phyloP scores from a whole-genome alignment of 148 eudicot genomes.

The Simmondsia chinensis region DNA sequence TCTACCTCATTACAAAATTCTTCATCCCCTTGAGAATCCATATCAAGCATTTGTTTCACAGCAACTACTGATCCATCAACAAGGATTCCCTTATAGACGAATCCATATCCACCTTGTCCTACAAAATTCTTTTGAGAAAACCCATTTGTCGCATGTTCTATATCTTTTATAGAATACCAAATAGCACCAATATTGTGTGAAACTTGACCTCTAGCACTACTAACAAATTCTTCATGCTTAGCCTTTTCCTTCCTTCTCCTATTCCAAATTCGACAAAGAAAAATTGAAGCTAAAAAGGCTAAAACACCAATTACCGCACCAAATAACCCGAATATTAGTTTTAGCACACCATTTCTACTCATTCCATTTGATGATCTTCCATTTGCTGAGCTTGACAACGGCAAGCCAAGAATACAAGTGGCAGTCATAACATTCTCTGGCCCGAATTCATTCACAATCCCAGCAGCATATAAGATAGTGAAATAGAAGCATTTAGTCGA shows the following conservation, averaged over 20 bases:
- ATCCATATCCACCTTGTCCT: conserved; percentile 54
- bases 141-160: conserved; percentile 48
- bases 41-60: conserved; percentile 37
- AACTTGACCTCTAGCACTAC: conserved; percentile 31
- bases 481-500: conserved; percentile 53
- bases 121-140: conserved; percentile 43
- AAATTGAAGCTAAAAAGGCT: conserved; percentile 10
- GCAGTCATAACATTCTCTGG: conserved; percentile 36
- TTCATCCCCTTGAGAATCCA: conserved; percentile 38
- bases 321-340: conserved; percentile 25
- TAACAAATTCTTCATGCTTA: conserved; percentile 32
- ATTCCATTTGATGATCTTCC: conserved; percentile 6
- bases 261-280: conserved; percentile 14
- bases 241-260: conserved; percentile 25
- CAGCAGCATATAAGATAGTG: conserved; percentile 49
- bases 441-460: conserved; percentile 39
- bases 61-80: conserved; percentile 43
- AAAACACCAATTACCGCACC: conserved; percentile 33
- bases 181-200: conserved; percentile 43
- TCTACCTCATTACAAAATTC: conserved; percentile 59
- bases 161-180: conserved; percentile 41
- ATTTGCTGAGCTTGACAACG: conserved; percentile 16
- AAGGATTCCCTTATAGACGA: conserved; percentile 46
- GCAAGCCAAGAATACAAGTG: conserved; percentile 43
- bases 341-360: conserved; percentile 5